Percentiles rank a stretch among this genome's conserved stretches.
phyloP scores from a whole-genome alignment of 2,329 filamentous ascomycete genomes.

The Parasarocladium wereldwijsianum region DNA sequence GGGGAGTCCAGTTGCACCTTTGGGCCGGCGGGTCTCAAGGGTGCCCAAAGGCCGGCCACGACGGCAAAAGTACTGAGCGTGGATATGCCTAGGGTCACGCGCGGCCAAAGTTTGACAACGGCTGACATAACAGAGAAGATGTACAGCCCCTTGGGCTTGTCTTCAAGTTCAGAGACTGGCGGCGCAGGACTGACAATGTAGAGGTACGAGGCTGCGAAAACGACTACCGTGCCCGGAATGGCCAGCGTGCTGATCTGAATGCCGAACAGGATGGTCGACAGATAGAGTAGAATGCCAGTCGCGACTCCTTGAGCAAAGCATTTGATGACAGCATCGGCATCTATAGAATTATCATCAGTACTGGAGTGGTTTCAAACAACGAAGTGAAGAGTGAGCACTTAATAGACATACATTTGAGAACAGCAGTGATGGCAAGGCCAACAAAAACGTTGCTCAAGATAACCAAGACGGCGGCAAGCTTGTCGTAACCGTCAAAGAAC shows the following conservation, averaged over 20 bases:
- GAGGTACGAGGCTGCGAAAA: slow-evolving; percentile 16
- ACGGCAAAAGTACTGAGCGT: background rate
- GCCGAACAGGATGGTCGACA: slow-evolving; percentile 16
- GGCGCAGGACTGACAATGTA: slow-evolving; percentile 11
- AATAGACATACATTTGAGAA: slow-evolving; percentile 17
- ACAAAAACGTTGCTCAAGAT: slow-evolving; percentile 4
- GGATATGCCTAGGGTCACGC: background rate
- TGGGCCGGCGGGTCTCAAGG: no score
- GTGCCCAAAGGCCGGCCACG: background rate
- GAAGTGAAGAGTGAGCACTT: background rate
- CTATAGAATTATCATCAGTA: slow-evolving; percentile 7
- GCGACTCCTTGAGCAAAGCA: slow-evolving; percentile 18
- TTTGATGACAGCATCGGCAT: slow-evolving; percentile 19
- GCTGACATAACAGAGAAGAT: background rate
- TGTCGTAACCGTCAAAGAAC: slow-evolving; percentile 12
- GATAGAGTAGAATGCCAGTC: slow-evolving; percentile 16
- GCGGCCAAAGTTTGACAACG: background rate
- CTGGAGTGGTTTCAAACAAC: background rate
- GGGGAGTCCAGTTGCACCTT: no score
- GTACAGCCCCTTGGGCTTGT: background rate
- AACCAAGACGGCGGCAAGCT: slow-evolving; percentile 15
- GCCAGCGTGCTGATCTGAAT: slow-evolving; percentile 14
- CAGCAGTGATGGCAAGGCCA: slow-evolving; percentile 7
- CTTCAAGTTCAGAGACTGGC: background rate
- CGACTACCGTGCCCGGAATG: slow-evolving; percentile 14